Conservation (phyloP, 2,329 filamentous ascomycete species). For the Apiospora marii region DNA sequence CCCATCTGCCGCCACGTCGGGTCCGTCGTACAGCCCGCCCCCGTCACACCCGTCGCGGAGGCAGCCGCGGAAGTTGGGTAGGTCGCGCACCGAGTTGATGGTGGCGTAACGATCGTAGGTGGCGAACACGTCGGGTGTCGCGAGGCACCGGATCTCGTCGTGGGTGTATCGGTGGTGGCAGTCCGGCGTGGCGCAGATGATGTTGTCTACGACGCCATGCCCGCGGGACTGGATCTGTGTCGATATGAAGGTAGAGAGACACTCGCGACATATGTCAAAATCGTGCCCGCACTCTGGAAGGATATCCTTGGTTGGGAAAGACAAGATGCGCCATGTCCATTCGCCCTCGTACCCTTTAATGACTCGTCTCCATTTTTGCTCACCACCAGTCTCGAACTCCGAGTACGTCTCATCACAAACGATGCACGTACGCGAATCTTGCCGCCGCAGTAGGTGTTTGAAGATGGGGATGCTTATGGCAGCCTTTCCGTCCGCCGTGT, state of each 20-base stretch:
- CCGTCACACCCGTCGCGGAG: constrained; percentile 34
- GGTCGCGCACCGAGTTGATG: constrained; percentile 27
- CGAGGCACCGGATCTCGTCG: constrained; percentile 28
- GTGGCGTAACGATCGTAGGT: constrained; percentile 30
- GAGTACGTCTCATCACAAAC: constrained; percentile 28
- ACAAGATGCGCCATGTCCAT: constrained; percentile 31
- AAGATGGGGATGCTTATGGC: constrained; percentile 27
- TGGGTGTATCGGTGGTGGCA: constrained; percentile 27
- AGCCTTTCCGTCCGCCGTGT: constrained; percentile 25
- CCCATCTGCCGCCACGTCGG: neutral
- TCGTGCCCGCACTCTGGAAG: constrained; percentile 28
- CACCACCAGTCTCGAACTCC: constrained; percentile 24
- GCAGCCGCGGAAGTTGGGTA: constrained; percentile 36
- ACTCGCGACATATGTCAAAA: constrained; percentile 28
- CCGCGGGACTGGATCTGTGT: constrained; percentile 49
- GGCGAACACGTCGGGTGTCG: constrained; percentile 25
- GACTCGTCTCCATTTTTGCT: constrained; percentile 22
- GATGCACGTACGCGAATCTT: constrained; percentile 23
- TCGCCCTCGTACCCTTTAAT: constrained; percentile 28
- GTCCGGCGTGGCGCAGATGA: constrained; percentile 28
- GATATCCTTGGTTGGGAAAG: constrained; percentile 28
- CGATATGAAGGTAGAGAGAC: constrained; percentile 27
- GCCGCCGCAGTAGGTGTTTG: constrained; percentile 25
- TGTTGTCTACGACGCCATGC: constrained; percentile 44
- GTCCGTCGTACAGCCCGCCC: constrained; percentile 35